Evolutionary conservation across 2,329 filamentous ascomycete genomes (phyloP), one percentile per base, ranked within the genome.

Genomic region (Magnaporthiopsis poae): DNA sequence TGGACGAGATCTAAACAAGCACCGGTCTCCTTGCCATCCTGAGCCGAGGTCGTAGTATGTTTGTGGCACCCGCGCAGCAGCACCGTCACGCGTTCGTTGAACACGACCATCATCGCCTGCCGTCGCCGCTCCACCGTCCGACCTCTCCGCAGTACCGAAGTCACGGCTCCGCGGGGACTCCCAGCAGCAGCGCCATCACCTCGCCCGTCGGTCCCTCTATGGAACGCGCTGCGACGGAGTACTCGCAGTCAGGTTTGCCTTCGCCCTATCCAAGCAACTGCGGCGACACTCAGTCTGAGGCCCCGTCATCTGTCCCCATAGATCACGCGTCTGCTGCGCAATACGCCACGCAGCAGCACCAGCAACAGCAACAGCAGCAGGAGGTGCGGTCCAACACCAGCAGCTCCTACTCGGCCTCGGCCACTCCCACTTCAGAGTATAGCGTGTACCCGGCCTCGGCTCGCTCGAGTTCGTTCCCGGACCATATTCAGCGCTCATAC

Each of bases 251-350:
- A 91, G 90, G 89, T 92, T 91, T 91, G 89, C 88, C 84, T 78
- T 86, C 86, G 84, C 85, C 86, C 80, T 88, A 87, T 81, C 84
- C 85, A 77, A 84, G 82, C 80, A 83, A 82, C 78, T 84, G 83
- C 79, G 84, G 81, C 81, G 83, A 86, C 82, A 80, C 86, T 80
- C 85, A 88, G 84, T 93, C 92, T 92, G 91, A 96, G 90, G 88
- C 85, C 78, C 86, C 88, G 46, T 56, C 46, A 78, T 81, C 81
- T 69, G 59, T 61, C 27, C 77, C 85, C 81, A 87, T 90, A 95
- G 93, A 96, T 90, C 91, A 91, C 85, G 85, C 90, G 80, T 91
- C 92, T 90, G 89, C 90, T 90, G 90, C 90, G 81, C 90, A 94
- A 80, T 96, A 96, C 81, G 84, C 90, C 73, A 87, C 88, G 75